These are phyloP conservation scores for Hanseniaspora guilliermondii DNA, from an alignment of 805 yeast genomes.

Conservation along the genomic window DNA sequence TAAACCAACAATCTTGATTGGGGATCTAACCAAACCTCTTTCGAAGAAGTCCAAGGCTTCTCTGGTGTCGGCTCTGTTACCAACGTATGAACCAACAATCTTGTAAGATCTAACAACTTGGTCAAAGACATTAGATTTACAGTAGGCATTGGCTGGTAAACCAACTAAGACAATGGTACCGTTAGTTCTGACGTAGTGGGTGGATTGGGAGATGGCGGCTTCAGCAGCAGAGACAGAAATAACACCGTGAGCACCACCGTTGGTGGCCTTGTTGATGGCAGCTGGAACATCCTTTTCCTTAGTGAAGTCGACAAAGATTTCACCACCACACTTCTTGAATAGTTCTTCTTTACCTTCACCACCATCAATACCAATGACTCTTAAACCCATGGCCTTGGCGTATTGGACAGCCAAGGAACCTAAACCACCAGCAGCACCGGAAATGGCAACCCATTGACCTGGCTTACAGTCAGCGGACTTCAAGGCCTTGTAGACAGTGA, in stretches of 20 bases:
- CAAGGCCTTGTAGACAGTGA: constrained; percentile 56
- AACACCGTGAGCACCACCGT: constrained; percentile 60
- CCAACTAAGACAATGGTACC: constrained; percentile 57
- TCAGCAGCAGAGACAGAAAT: constrained; percentile 52
- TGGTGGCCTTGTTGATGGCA: constrained; percentile 36
- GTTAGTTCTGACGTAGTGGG: constrained; percentile 42
- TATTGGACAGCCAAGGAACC: constrained; percentile 67
- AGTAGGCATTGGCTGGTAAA: constrained; percentile 41
- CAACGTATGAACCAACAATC: constrained; percentile 40
- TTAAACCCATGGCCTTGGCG: constrained; percentile 63
- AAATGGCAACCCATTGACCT: constrained; percentile 63
- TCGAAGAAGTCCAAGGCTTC: constrained; percentile 67
- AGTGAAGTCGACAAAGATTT: constrained; percentile 46
- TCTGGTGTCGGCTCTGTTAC: constrained; percentile 38
- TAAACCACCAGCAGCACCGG: constrained; percentile 77
- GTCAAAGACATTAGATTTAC: constrained; percentile 35
- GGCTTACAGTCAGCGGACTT: constrained; percentile 45
- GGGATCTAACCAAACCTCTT: constrained; percentile 60
- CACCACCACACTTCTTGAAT: constrained; percentile 49
- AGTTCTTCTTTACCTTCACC: constrained; percentile 53
- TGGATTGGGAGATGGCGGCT: constrained; percentile 37
- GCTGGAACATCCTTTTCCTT: constrained; percentile 38
- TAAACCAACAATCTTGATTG: constrained; percentile 64
- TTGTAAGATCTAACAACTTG: constrained; percentile 39
- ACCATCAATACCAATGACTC: constrained; percentile 62